Percentiles rank a stretch among this genome's conserved stretches.
These are phyloP conservation scores for Corynascus novoguineensis DNA, from an alignment of 495 filamentous ascomycete species.

Conservation along the genomic window DNA sequence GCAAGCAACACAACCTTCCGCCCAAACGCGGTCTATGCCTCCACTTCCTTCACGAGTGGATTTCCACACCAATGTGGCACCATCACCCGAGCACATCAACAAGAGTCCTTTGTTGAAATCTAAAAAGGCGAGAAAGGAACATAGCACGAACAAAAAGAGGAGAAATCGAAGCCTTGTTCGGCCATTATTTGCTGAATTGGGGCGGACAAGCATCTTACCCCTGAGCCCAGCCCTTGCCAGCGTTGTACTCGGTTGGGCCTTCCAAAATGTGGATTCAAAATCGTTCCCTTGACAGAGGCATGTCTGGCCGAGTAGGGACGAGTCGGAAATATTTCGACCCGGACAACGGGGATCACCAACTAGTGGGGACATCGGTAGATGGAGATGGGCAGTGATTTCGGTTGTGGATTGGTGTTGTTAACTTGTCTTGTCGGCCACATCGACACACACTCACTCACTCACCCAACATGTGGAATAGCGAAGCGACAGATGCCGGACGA, in stretches of 20 bases:
- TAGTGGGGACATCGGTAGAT: not conserved
- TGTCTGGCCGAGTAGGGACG: not conserved
- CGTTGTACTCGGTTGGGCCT: not conserved
- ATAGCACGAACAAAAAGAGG: constrained; percentile 1
- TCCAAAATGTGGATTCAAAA: not conserved
- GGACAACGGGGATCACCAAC: not conserved
- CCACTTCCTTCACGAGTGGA: no score
- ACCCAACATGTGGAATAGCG: not conserved
- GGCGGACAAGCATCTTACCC: not conserved
- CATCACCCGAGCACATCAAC: not conserved
- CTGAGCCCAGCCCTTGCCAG: not conserved
- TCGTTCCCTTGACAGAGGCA: not conserved
- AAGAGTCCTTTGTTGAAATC: not conserved
- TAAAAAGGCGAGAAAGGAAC: not conserved
- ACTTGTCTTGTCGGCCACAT: not conserved
- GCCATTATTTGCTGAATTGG: not conserved
- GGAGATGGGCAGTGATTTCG: not conserved
- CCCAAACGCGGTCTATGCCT: no score
- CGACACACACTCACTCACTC: not conserved
- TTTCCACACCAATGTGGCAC: no score
- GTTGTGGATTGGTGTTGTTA: not conserved
- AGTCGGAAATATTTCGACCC: not conserved
- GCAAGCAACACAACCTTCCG: no score
- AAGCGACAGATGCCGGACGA: not conserved
- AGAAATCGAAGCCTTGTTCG: not conserved